phyloP scores from a whole-genome alignment of 352 stramenopile genomes.

The Phytopythium montanum region DNA sequence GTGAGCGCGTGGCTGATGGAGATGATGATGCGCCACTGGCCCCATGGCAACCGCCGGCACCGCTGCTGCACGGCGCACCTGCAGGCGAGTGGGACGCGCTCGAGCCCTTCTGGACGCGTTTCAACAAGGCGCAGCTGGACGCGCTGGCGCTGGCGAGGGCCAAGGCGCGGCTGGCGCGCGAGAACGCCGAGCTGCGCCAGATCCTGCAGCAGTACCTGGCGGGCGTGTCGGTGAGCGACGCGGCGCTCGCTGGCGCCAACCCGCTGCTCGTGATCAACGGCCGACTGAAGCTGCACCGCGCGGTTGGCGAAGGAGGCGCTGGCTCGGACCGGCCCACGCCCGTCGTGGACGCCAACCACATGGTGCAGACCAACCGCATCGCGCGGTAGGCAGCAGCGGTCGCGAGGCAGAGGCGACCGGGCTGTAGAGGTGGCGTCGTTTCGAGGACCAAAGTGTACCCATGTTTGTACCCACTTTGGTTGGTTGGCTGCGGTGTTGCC shows the following conservation, averaged over 20 bases:
- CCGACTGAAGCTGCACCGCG: slow-evolving; percentile 55
- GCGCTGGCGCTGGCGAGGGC: slow-evolving; percentile 89
- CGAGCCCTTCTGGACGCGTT: slow-evolving; percentile 93
- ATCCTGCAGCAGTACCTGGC: slow-evolving; percentile 93
- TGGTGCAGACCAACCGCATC: slow-evolving; percentile 73
- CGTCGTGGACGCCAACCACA: slow-evolving; percentile 80
- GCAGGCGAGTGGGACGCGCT: slow-evolving; percentile 83
- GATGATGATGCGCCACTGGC: slow-evolving; percentile 33
- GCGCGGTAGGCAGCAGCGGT: slow-evolving; percentile 19
- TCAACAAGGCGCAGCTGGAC: slow-evolving; percentile 94
- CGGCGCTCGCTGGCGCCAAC: slow-evolving; percentile 89
- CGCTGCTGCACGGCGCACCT: slow-evolving; percentile 34
- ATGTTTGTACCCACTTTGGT: neutral
- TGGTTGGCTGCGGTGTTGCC: no score
- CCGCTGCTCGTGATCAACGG: slow-evolving; percentile 93
- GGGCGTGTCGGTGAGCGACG: slow-evolving; percentile 90
- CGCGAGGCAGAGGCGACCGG: no score
- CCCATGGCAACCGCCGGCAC: slow-evolving; percentile 55
- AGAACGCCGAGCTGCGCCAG: slow-evolving; percentile 90
- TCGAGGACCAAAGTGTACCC: neutral
- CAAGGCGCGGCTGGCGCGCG: slow-evolving; percentile 74
- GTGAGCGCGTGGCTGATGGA: slow-evolving; percentile 18
- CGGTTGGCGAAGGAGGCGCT: slow-evolving; percentile 19
- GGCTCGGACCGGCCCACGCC: slow-evolving; percentile 42
- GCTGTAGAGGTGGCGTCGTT: neutral